Evolutionary conservation across 441 rosid species (phyloP).

Genomic region (Sinapis alba): DNA sequence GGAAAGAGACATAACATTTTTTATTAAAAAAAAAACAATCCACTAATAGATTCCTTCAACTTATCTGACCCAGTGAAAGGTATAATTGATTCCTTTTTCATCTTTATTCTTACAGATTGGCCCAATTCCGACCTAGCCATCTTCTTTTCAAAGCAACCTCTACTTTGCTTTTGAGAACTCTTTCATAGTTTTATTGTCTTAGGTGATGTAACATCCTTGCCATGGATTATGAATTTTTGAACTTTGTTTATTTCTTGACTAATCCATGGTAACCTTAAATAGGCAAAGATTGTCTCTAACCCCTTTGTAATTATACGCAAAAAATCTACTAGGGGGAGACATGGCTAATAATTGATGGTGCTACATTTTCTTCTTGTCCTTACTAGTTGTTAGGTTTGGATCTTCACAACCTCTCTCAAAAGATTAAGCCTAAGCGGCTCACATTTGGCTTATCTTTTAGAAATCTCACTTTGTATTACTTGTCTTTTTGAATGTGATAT

Average conservation of each 20-base stretch:
- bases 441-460: neutral
- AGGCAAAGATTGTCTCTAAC: neutral
- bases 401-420: neutral
- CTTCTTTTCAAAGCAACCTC: neutral
- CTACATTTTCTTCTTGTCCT: neutral
- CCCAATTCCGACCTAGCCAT: conserved; percentile 22
- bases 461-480: neutral
- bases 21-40: neutral
- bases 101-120: conserved; percentile 21
- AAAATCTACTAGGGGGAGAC: neutral
- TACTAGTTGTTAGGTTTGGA: neutral
- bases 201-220: neutral
- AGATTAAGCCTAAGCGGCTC: neutral
- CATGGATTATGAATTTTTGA: neutral
- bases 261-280: too few relatives aligned
- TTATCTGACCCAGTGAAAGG: conserved; percentile 26
- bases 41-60: conserved; percentile 33
- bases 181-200: conserved; percentile 1
- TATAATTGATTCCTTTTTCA: conserved; percentile 9
- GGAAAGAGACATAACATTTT: conserved; percentile 35
- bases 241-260: neutral
- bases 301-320: neutral
- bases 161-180: neutral
- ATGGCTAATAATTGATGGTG: neutral
- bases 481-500: neutral